Evolutionary conservation across 108 stramenopile species (phyloP), one percentile per base, ranked within the genome.

Genomic region (Chaetoceros muelleri): DNA sequence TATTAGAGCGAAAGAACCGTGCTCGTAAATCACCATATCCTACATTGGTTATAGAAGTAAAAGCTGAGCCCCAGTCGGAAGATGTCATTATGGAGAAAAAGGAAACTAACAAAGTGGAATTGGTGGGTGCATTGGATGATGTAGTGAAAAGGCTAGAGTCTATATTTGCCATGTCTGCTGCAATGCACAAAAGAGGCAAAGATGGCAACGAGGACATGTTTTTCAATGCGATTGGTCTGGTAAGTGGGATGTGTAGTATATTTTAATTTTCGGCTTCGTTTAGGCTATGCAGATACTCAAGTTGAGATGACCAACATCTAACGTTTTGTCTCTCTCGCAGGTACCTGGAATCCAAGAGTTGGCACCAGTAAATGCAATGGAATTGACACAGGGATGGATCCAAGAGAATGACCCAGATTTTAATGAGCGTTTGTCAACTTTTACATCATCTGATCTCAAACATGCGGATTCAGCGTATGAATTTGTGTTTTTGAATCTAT

Each of bases 1-100:
- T 71, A 40, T 73, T 78, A 61, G 65, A 82, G 57, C 67, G 61
- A 44, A 73, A 80, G 3, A 54, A 72, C 22, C 50, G 66, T 54
- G 85, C 89, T 21, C 74, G 90, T 28, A 70, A 69, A 48, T 79
- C 78, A 17, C 90, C 90, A 46, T 85, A 85, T 60, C 85, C 90
- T 0, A 81, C 84, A 24, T 57, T 92, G 23, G 84, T 87, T 53
- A 64, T 92, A 7, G 90, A 92, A 65, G 84, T 92, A 8, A 69
- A 72, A 48, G 72, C 77, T 59, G 78, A 68, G 46, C 81, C 84
- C 18, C 79, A 81, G 8, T 74, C 79, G 13, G 77, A 80, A 71
- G 19, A 54, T 78, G 52, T 55, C 73, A 56, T 60, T 27, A 54
- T 58, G 20, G 53, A 59, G 16, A 57, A 60, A 1, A 44, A 63